Evolutionary conservation across 2,329 filamentous ascomycete species (phyloP).

Genomic region (Trichothecium roseum): DNA sequence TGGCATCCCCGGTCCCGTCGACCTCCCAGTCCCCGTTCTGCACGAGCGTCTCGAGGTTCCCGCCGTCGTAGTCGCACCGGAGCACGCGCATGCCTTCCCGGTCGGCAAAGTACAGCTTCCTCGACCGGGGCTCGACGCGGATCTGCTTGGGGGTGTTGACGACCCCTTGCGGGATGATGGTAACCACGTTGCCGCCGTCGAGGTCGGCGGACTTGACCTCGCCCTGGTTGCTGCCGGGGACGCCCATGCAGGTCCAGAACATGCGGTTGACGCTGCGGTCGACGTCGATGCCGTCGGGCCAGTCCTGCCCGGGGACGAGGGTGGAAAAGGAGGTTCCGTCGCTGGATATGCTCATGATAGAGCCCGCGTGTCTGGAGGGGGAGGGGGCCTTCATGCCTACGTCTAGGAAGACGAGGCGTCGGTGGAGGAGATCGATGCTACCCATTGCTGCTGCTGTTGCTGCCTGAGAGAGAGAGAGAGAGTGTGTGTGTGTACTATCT

Average conservation of each 20-base stretch:
- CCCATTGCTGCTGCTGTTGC: constrained; percentile 6
- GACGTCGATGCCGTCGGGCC: constrained; percentile 34
- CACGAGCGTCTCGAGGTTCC: constrained; percentile 27
- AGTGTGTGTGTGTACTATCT: too few relatives aligned
- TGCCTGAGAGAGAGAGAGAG: too few relatives aligned
- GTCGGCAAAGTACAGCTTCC: constrained; percentile 31
- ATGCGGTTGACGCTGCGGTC: constrained; percentile 20
- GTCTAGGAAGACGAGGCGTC: constrained; percentile 23
- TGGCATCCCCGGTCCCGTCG: constrained; percentile 14
- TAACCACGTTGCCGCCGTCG: constrained; percentile 33
- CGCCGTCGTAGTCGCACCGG: constrained; percentile 28
- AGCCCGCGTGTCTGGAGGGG: constrained; percentile 16
- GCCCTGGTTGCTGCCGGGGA: constrained; percentile 26
- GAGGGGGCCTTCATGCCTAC: constrained; percentile 20
- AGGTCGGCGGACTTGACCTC: constrained; percentile 32
- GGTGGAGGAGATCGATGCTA: constrained; percentile 23
- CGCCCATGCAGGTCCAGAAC: constrained; percentile 42
- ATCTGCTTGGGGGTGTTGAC: constrained; percentile 40
- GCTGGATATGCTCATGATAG: constrained; percentile 16
- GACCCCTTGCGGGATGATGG: constrained; percentile 31
- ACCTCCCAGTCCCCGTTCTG: constrained; percentile 17
- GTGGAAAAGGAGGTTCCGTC: constrained; percentile 21
- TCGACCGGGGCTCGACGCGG: constrained; percentile 14
- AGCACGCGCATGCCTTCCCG: constrained; percentile 31
- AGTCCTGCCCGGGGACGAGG: constrained; percentile 28